Conservation (phyloP, 2,329 filamentous ascomycete species). For the Penicillium corylophilum region DNA sequence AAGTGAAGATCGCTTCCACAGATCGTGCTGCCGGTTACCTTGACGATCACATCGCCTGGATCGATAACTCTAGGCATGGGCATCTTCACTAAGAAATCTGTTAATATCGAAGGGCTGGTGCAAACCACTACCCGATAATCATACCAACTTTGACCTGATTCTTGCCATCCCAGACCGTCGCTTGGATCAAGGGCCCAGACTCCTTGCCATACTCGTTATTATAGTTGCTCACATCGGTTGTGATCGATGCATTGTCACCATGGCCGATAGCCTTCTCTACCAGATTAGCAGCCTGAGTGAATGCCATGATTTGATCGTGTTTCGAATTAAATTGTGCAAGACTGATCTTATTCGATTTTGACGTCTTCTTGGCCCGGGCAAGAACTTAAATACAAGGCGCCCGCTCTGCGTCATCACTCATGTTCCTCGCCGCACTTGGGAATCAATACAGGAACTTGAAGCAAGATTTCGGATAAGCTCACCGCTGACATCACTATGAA, state of each 20-base stretch:
- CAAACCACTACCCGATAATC: not conserved
- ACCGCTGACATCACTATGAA: not conserved
- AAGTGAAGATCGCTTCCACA: conserved; percentile 62
- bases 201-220: conserved; percentile 55
- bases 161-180: conserved; percentile 79
- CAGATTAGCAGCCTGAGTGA: conserved; percentile 65
- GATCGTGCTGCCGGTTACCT: conserved; percentile 66
- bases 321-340: not conserved
- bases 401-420: not conserved
- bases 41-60: conserved; percentile 73
- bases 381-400: not conserved
- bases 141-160: conserved; percentile 68
- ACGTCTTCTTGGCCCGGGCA: not conserved
- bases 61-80: conserved; percentile 72
- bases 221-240: conserved; percentile 71
- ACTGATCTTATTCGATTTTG: not conserved
- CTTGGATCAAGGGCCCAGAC: conserved; percentile 68
- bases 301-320: conserved; percentile 51
- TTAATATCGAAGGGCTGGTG: not conserved
- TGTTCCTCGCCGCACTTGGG: not conserved
- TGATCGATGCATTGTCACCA: conserved; percentile 61
- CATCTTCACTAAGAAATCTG: conserved; percentile 52
- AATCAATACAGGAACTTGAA: not conserved
- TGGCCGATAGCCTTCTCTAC: conserved; percentile 70
- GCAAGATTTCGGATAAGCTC: not conserved